Evolutionary conservation across 257 asterid genomes (phyloP), one percentile per base, ranked within the genome.

Genomic region (Solanum tacnaense): DNA sequence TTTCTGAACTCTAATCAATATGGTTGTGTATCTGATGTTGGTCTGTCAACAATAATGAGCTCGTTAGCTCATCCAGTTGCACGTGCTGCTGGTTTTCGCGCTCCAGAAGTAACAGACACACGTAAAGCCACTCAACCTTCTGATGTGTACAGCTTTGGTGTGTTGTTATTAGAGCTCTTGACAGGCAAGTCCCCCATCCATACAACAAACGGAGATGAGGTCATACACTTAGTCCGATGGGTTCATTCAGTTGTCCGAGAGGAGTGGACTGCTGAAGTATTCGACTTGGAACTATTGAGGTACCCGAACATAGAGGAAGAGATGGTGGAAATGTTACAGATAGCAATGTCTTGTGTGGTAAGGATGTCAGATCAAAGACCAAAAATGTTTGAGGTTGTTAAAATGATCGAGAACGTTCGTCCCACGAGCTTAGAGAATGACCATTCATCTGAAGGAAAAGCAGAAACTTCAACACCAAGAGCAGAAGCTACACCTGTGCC

Each of bases 221-320:
- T 94, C 79, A 86, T 95, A 82, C 93, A 93, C 85, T 88, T 95
- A 86, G 98, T 95, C 9, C 88, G 97, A 56, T 95, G 98, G 98
- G 98, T 95, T 85, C 98, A 95, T 86, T 95, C 98, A 2, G 98
- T 95, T 1, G 98, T 95, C 16, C 87, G 98, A 20, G 98, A 95
- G 89, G 98, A 95, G 91, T 95, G 98, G 98, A 94, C 98, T 0
- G 98, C 95, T 0, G 98, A 95, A 87, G 98, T 95, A 78, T 95
- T 95, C n/a, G 98, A 95, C 25, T 83, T 94, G 41, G 95, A 94
- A 89, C 89, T 95, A 36, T 72, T 95, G 36, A 94, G 93, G 94
- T 91, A 81, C 90, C 95, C 97, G 0, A 93, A 94, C 27, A 95
- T 94, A 13, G 98, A 95, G 91, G 98, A 95, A 36, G 97, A 95